These are phyloP conservation scores for Xerocomus minutiporus DNA, from an alignment of 1,284 basidiomycete species.

Conservation along the genomic window DNA sequence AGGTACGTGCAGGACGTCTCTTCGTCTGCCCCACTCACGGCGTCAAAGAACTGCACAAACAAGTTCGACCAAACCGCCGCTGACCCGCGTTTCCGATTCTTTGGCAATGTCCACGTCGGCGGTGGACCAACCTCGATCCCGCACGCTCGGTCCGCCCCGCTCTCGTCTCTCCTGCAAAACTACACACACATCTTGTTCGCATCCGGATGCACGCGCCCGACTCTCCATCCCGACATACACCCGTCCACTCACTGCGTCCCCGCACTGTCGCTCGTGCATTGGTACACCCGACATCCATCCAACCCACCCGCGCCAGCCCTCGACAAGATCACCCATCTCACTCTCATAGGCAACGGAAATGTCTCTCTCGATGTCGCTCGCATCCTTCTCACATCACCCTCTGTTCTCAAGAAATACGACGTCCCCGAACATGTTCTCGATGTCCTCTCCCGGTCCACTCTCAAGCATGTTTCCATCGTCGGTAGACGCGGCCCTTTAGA, in stretches of 20 bases:
- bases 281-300: constrained; percentile 94
- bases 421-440: constrained; percentile 76
- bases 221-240: constrained; percentile 49
- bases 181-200: constrained; percentile 84
- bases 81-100: constrained; percentile 81
- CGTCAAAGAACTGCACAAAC: constrained; percentile 85
- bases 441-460: constrained; percentile 56
- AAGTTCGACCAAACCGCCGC: constrained; percentile 81
- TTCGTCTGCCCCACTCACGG: constrained; percentile 10
- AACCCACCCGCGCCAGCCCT: constrained; percentile 56
- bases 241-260: constrained; percentile 60
- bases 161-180: constrained; percentile 54
- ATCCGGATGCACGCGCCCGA: constrained; percentile 71
- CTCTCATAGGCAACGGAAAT: constrained; percentile 93
- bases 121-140: constrained; percentile 37
- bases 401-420: constrained; percentile 71
- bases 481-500: constrained; percentile 86
- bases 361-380: constrained; percentile 93
- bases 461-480: constrained; percentile 80
- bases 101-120: constrained; percentile 86
- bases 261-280: constrained; percentile 87
- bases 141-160: constrained; percentile 51
- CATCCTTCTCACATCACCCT: constrained; percentile 73
- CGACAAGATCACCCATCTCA: constrained; percentile 61
- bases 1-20: constrained; percentile 49